A percentile compares a stretch with the other conserved stretches of the same genome.
Conservation (phyloP, 140 eudicot genomes). For the Senecio squalidus region DNA sequence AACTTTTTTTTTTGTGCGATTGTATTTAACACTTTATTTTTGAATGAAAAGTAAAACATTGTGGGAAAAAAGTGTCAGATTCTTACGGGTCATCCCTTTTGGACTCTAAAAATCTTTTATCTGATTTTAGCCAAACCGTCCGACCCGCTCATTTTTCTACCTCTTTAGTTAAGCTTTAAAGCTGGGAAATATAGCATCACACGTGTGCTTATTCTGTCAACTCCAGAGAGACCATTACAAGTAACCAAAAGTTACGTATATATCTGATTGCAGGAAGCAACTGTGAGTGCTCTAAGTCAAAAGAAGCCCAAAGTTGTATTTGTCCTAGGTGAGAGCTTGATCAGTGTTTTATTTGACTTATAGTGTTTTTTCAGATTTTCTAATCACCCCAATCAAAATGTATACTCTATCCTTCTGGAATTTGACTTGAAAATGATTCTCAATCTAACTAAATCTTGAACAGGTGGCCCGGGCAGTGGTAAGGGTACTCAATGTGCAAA, state of each 20-base stretch:
- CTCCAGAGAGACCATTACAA: not conserved
- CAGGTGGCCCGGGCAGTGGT: constrained; percentile 99
- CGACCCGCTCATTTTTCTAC: not conserved
- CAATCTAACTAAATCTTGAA: constrained; percentile 17
- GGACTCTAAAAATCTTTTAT: too few relatives aligned
- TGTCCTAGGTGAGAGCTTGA: constrained; percentile 65
- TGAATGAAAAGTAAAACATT: too few relatives aligned
- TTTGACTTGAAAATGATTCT: not conserved
- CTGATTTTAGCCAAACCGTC: too few relatives aligned
- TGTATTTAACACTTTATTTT: too few relatives aligned
- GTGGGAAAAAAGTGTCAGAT: too few relatives aligned
- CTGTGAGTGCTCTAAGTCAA: constrained; percentile 31
- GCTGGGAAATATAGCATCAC: not conserved
- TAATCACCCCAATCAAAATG: not conserved
- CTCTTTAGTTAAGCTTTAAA: not conserved
- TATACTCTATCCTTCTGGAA: not conserved
- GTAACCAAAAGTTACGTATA: constrained; percentile 11
- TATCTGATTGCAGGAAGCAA: constrained; percentile 45
- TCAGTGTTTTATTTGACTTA: too few relatives aligned
- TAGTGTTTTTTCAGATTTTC: not conserved
- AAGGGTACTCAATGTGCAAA: constrained; percentile 98
- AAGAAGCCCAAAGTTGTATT: constrained; percentile 64
- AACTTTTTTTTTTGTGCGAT: too few relatives aligned
- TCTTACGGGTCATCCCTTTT: too few relatives aligned
- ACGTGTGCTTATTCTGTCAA: not conserved